Conservation (phyloP, 768 basidiomycete species). For the Candolleomyces eurysporus region DNA sequence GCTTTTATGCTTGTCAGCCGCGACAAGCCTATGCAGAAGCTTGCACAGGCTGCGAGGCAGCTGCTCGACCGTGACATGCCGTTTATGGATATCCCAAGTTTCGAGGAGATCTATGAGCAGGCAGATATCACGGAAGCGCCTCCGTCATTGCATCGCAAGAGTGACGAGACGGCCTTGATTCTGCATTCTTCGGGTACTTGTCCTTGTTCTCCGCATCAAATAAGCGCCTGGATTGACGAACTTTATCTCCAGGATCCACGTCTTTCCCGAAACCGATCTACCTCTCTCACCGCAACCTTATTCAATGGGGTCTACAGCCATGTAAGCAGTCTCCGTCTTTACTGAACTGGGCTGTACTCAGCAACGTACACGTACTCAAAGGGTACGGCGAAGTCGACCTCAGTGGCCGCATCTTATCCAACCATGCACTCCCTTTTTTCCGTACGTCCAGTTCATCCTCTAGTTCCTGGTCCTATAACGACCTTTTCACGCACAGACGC, state of each 20-base stretch:
- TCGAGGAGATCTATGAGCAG: slow-evolving; percentile 1
- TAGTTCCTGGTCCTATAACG: neutral
- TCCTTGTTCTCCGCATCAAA: neutral
- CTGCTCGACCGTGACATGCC: slow-evolving; percentile 1
- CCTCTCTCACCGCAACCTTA: slow-evolving; percentile 12
- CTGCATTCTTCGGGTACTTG: slow-evolving; percentile 24
- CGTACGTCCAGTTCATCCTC: slow-evolving; percentile 11
- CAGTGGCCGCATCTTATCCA: slow-evolving; percentile 18
- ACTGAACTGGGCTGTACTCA: neutral
- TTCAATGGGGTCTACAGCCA: slow-evolving; percentile 16
- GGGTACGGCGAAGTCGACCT: slow-evolving; percentile 23
- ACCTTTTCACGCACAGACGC: slow-evolving; percentile 9
- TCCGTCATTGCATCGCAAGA: neutral
- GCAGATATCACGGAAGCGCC: neutral
- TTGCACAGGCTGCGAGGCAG: slow-evolving; percentile 14
- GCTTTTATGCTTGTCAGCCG: slow-evolving; percentile 22
- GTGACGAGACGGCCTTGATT: slow-evolving; percentile 8
- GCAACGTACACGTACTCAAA: neutral
- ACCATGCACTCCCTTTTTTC: slow-evolving; percentile 19
- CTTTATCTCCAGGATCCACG: slow-evolving; percentile 18
- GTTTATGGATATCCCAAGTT: slow-evolving; percentile 4
- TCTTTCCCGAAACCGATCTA: slow-evolving; percentile 24
- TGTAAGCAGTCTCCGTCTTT: slow-evolving; percentile 9
- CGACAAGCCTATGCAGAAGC: slow-evolving; percentile 18
- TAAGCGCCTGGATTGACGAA: neutral